Base-by-base conservation (phyloP, 2,329 filamentous ascomycete species). In the Diaporthe nobilis region DNA sequence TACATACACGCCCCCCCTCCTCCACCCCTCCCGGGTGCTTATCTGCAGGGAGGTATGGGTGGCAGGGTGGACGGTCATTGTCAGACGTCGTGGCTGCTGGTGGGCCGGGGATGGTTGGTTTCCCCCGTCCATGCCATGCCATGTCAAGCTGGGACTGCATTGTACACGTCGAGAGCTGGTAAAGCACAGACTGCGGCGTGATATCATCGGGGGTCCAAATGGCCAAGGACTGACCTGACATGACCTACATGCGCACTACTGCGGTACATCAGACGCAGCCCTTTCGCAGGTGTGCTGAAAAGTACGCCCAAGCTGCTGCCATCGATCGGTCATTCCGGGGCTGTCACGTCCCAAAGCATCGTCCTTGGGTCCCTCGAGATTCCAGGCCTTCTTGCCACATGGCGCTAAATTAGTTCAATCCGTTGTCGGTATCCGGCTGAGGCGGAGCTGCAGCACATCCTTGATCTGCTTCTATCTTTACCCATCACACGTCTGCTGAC, bases 381-480 rank as follows among this genome's bases (percentile, higher is more conserved):
- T 70, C 65, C 49, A 70, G 49, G 20, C 47, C 49, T 55, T 53
- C 65, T 51, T 55, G 49, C 49, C 34, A 70, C 65, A 70, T 51
- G 47, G n/a, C 65, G 65, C 65, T 70, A 70, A 55, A 42, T 55
- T 70, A 55, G 65, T 70, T 17, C 37, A 42, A 22, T 70, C 65
- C 65, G 65, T 70, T 70, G 65, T 70, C 65, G 65, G 65, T 70
- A 70, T 70, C 49, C 65, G 34, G 47, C 49, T 53, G 65, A 55
- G 65, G 49, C 65, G 65, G 49, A 70, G 65, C 65, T 70, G 65
- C 65, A 55, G 65, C 13, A 55, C n/a, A 55, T 42, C 49, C 65
- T 28, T 70, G 65, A 42, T 55, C n/a, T 42, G 47, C n/a, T 70
- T 70, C 65, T 70, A 70, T 70, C 65, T 70, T 55, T 70, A 70